phyloP scores from a whole-genome alignment of 2,329 filamentous ascomycete genomes.

The Xylaria sp. region DNA sequence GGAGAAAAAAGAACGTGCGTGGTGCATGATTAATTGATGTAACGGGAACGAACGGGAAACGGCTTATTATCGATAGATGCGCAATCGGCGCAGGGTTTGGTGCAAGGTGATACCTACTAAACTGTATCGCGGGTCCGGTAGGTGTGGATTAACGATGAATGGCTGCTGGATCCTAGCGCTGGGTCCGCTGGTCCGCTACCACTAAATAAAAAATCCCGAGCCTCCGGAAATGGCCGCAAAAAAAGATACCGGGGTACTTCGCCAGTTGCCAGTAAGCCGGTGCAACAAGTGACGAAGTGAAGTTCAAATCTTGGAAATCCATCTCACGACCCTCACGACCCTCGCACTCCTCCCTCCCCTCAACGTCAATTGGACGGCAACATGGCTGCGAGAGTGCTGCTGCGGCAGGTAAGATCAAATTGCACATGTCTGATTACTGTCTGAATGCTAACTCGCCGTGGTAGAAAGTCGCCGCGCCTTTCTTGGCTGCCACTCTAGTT shows the following conservation, averaged over 20 bases:
- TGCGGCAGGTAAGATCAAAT: slow-evolving; percentile 60
- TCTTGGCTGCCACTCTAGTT: slow-evolving; percentile 59
- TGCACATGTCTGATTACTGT: slow-evolving; percentile 26
- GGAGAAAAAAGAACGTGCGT: not conserved
- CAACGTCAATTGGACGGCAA: slow-evolving; percentile 59
- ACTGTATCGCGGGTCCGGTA: not conserved
- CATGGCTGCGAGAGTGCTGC: slow-evolving; percentile 70
- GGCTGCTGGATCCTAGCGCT: not conserved
- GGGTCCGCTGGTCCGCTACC: slow-evolving; percentile 1
- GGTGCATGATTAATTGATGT: not conserved
- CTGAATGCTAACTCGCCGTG: slow-evolving; percentile 45
- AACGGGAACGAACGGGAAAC: not conserved
- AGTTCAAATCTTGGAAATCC: slow-evolving; percentile 30
- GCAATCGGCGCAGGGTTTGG: slow-evolving; percentile 28
- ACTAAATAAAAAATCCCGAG: slow-evolving; percentile 27
- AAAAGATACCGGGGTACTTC: slow-evolving; percentile 35
- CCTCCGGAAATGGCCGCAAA: slow-evolving; percentile 39
- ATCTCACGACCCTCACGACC: slow-evolving; percentile 30
- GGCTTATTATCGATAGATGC: slow-evolving; percentile 16
- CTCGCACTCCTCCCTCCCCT: slow-evolving; percentile 27
- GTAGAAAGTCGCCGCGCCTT: slow-evolving; percentile 62
- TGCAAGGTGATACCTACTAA: not conserved
- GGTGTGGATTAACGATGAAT: not conserved
- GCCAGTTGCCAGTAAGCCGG: slow-evolving; percentile 1
- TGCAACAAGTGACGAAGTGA: slow-evolving; percentile 24